Conservation (phyloP, 1,284 basidiomycete species). For the Ceratobasidium sp. region DNA sequence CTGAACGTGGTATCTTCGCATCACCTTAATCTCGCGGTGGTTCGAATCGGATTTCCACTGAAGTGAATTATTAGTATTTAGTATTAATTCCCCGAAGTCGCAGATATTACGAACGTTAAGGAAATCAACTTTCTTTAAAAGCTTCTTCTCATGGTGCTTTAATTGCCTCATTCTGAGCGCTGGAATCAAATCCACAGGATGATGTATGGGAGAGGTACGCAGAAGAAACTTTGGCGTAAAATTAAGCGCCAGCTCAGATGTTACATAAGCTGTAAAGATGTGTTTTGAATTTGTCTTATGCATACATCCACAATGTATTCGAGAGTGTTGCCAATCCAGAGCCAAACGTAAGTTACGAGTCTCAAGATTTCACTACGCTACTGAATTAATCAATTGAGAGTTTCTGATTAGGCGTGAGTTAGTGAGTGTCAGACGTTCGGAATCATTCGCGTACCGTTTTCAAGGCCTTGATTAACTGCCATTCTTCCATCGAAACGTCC, state of each 20-base stretch:
- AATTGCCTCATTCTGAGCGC: slow-evolving; percentile 80
- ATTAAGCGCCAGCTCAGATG: background rate
- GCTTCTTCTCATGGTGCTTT: slow-evolving; percentile 94
- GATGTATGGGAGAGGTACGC: slow-evolving; percentile 10
- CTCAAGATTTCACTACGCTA: background rate
- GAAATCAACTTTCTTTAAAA: slow-evolving; percentile 96
- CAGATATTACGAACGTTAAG: slow-evolving; percentile 74
- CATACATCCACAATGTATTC: background rate
- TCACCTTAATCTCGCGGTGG: slow-evolving; percentile 92
- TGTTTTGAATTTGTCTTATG: background rate
- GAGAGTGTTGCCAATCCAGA: background rate
- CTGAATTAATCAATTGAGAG: slow-evolving; percentile 36
- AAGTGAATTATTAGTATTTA: slow-evolving; percentile 44
- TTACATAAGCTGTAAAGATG: background rate
- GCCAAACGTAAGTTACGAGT: background rate
- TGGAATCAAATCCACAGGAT: background rate
- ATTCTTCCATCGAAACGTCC: slow-evolving; percentile 93
- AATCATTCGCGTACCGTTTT: slow-evolving; percentile 77
- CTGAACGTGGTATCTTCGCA: slow-evolving; percentile 96
- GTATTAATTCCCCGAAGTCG: background rate
- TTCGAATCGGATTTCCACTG: slow-evolving; percentile 98
- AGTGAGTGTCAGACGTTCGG: background rate
- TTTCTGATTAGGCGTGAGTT: background rate
- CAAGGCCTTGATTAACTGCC: slow-evolving; percentile 92
- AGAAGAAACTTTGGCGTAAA: slow-evolving; percentile 9